phyloP scores from a whole-genome alignment of 352 stramenopile species.

The Phytophthora ohioensis region DNA sequence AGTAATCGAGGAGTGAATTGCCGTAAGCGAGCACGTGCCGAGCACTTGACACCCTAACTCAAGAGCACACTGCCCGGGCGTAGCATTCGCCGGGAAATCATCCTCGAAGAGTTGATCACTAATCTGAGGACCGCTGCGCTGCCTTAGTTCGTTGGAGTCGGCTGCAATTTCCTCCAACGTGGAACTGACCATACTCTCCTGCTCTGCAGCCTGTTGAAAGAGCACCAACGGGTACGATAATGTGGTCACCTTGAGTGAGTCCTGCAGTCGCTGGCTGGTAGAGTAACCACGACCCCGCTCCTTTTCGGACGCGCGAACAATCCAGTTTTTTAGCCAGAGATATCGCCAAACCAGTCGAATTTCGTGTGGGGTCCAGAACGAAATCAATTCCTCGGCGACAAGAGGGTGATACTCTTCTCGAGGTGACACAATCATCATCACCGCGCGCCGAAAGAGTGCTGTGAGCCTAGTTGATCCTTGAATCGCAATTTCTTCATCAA shows the following conservation, averaged over 20 bases:
- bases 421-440: slow-evolving; percentile 85
- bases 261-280: slow-evolving; percentile 69
- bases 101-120: slow-evolving; percentile 67
- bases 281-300: slow-evolving; percentile 73
- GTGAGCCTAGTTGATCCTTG: slow-evolving; percentile 62
- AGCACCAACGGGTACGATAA: slow-evolving; percentile 73
- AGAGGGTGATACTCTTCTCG: slow-evolving; percentile 80
- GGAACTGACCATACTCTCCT: slow-evolving; percentile 73
- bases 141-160: slow-evolving; percentile 17
- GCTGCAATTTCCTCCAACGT: slow-evolving; percentile 66
- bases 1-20: slow-evolving; percentile 42
- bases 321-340: slow-evolving; percentile 88
- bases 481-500: slow-evolving; percentile 78
- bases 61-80: slow-evolving; percentile 72
- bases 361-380: slow-evolving; percentile 75
- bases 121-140: slow-evolving; percentile 4
- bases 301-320: slow-evolving; percentile 78
- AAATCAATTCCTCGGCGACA: slow-evolving; percentile 85
- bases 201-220: slow-evolving; percentile 80
- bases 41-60: slow-evolving; percentile 75
- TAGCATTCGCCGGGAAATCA: slow-evolving; percentile 77
- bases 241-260: slow-evolving; percentile 76
- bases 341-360: slow-evolving; percentile 87
- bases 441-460: slow-evolving; percentile 75
- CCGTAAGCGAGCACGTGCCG: slow-evolving; percentile 63